These are phyloP conservation scores for Citrus mangshanensis DNA, from an alignment of 345 rosid genomes.

Conservation along the genomic window DNA sequence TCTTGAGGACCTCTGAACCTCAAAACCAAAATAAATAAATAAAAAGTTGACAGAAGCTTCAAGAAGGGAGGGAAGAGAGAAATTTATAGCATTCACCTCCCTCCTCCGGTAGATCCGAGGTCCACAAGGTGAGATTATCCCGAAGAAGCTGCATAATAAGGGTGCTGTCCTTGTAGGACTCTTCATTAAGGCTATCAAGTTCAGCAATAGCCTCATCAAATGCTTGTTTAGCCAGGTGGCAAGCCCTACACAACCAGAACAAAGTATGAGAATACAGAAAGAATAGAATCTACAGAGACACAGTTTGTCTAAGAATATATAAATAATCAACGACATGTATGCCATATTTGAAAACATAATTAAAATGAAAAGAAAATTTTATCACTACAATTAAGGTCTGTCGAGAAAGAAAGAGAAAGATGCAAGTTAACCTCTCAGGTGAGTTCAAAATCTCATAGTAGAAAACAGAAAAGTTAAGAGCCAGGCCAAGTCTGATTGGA, in stretches of 20 bases:
- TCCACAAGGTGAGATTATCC: slow-evolving; percentile 85
- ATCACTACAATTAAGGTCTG: not conserved
- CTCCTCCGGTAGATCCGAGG: slow-evolving; percentile 79
- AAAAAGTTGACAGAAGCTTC: not conserved
- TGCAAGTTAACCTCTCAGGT: slow-evolving; percentile 55
- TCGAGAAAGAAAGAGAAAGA: not conserved
- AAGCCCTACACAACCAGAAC: slow-evolving; percentile 49
- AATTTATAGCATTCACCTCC: slow-evolving; percentile 49
- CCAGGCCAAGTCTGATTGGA: slow-evolving; percentile 82
- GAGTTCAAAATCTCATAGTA: slow-evolving; percentile 85
- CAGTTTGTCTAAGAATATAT: slow-evolving; percentile 1
- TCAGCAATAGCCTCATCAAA: slow-evolving; percentile 88
- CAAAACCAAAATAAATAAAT: not conserved
- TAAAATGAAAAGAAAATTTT: not conserved
- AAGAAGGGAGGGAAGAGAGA: not conserved
- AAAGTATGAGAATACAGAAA: slow-evolving; percentile 4
- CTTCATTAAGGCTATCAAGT: slow-evolving; percentile 84
- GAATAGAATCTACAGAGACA: not conserved
- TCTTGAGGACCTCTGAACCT: not conserved
- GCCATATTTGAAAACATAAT: not conserved
- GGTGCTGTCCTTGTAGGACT: slow-evolving; percentile 86
- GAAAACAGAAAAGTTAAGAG: slow-evolving; percentile 85
- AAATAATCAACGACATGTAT: not conserved
- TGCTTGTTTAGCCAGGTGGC: slow-evolving; percentile 83
- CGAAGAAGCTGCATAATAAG: slow-evolving; percentile 90